phyloP scores from a whole-genome alignment of 2,329 filamentous ascomycete species.

The Xylariales sp. region DNA sequence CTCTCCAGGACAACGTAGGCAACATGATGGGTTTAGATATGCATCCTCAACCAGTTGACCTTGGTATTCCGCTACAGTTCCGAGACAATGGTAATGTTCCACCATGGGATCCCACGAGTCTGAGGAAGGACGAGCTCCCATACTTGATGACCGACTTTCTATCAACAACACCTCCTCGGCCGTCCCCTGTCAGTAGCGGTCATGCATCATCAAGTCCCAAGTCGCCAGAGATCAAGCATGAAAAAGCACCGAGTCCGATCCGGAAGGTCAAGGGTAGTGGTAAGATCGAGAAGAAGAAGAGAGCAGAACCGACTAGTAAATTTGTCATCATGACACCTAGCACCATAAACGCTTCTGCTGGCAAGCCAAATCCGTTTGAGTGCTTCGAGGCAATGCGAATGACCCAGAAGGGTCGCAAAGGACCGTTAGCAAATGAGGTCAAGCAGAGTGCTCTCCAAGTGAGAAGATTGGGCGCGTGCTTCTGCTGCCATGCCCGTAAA shows the following conservation, averaged over 20 bases:
- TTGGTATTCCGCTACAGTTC: constrained; percentile 34
- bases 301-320: constrained; percentile 35
- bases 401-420: constrained; percentile 52
- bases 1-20: constrained; percentile 1
- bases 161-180: constrained; percentile 1
- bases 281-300: constrained; percentile 47
- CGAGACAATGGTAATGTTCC: constrained; percentile 32
- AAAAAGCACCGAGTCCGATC: constrained; percentile 29
- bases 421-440: constrained; percentile 48
- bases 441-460: constrained; percentile 52
- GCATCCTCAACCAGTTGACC: constrained; percentile 24
- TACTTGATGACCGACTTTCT: constrained; percentile 30
- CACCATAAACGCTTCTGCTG: constrained; percentile 46
- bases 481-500: constrained; percentile 56
- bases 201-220: constrained; percentile 22
- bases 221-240: constrained; percentile 20
- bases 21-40: constrained; percentile 20
- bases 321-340: constrained; percentile 53
- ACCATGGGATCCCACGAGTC: constrained; percentile 38
- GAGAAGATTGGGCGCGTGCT: constrained; percentile 50
- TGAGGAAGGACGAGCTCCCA: constrained; percentile 27
- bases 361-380: constrained; percentile 48
- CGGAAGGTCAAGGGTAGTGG: constrained; percentile 39
- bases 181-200: constrained; percentile 13
- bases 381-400: constrained; percentile 50